Conservation (phyloP, 108 stramenopile genomes). For the Cyclostephanos invisitatus region DNA sequence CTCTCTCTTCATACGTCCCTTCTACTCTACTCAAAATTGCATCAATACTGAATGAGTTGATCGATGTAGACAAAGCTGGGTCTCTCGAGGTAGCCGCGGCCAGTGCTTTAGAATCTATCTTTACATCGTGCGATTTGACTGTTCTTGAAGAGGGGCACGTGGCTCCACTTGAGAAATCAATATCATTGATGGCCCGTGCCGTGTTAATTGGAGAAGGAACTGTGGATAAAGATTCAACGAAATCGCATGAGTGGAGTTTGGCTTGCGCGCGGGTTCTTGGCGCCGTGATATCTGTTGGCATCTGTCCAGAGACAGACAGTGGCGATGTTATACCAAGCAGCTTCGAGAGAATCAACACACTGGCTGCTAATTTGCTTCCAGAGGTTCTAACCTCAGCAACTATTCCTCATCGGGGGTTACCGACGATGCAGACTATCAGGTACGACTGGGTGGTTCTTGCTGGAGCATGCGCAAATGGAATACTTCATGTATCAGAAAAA, state of each 20-base stretch:
- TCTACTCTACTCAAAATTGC: constrained; percentile 40
- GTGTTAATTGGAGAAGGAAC: constrained; percentile 4
- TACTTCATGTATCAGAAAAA: constrained; percentile 17
- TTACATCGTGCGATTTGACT: constrained; percentile 41
- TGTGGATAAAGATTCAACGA: neutral
- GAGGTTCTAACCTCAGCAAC: constrained; percentile 38
- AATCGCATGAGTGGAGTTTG: constrained; percentile 27
- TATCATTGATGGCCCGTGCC: constrained; percentile 28
- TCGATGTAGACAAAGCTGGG: constrained; percentile 13
- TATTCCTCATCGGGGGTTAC: neutral
- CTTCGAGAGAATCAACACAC: constrained; percentile 10
- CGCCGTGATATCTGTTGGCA: constrained; percentile 27
- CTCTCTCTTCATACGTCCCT: constrained; percentile 51
- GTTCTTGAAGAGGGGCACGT: constrained; percentile 29
- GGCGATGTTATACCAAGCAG: neutral
- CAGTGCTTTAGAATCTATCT: constrained; percentile 55
- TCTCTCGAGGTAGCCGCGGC: constrained; percentile 46
- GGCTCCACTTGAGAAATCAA: constrained; percentile 7
- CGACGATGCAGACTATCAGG: constrained; percentile 14
- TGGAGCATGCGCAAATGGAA: constrained; percentile 48
- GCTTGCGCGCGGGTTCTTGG: constrained; percentile 47
- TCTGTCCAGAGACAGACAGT: constrained; percentile 7
- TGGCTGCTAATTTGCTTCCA: constrained; percentile 29
- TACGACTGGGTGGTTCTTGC: constrained; percentile 52
- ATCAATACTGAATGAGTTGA: constrained; percentile 13